Percentiles rank a stretch among this genome's conserved stretches.
Conservation (phyloP, 306 rosid genomes). For the barrel medic (Medicago truncatula) region MtrunA17r5.0-ANR NC_053045.1:12771001-12771500, state of each 20-base stretch:
- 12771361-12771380: slow-evolving; percentile 77
- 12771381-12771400: slow-evolving; percentile 82
- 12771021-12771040: slow-evolving; percentile 88
- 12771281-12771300: slow-evolving; percentile 89
- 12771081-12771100: slow-evolving; percentile 3
- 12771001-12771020: slow-evolving; percentile 87
- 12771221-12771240: slow-evolving; percentile 92
- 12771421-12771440: slow-evolving; percentile 97
- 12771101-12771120: slow-evolving; percentile 11
- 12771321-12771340: slow-evolving; percentile 89
- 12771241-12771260: slow-evolving; percentile 85
- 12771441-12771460: slow-evolving; percentile 83
- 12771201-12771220: slow-evolving; percentile 84
- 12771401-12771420: slow-evolving; percentile 85
- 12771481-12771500: slow-evolving; percentile 92
- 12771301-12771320: slow-evolving; percentile 74
- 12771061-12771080: slow-evolving; percentile 72
- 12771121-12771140: slow-evolving; percentile 36
- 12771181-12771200: slow-evolving; percentile 91
- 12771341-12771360: slow-evolving; percentile 60
- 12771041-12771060: slow-evolving; percentile 95
- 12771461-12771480: slow-evolving; percentile 72
- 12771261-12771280: slow-evolving; percentile 89
- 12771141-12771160: slow-evolving; percentile 87
- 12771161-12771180: slow-evolving; percentile 94